Conservation (phyloP, 306 rosid genomes). For the barrel medic (Medicago truncatula) region MtrunA17r5.0-ANR NC_053045.1:29608501-29609000, state of each 20-base stretch:
- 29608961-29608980: neutral
- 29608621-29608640: constrained; percentile 32
- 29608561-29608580: constrained; percentile 38
- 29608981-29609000: neutral
- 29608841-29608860: constrained; percentile 34
- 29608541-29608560: constrained; percentile 32
- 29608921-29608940: constrained; percentile 2
- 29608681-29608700: constrained; percentile 31
- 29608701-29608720: constrained; percentile 17
- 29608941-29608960: constrained; percentile 6
- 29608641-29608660: constrained; percentile 35
- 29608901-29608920: constrained; percentile 19
- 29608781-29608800: constrained; percentile 37
- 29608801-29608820: constrained; percentile 26
- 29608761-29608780: constrained; percentile 35
- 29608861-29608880: constrained; percentile 16
- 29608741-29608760: constrained; percentile 40
- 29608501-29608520: constrained; percentile 18
- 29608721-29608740: constrained; percentile 30
- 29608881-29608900: neutral
- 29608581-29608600: constrained; percentile 33
- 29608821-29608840: constrained; percentile 37
- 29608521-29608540: constrained; percentile 26
- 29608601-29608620: constrained; percentile 44
- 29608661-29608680: constrained; percentile 19